Evolutionary conservation across 257 asterid species (phyloP), one percentile per base, ranked within the genome.

Genomic region (Agastache rugosa): DNA sequence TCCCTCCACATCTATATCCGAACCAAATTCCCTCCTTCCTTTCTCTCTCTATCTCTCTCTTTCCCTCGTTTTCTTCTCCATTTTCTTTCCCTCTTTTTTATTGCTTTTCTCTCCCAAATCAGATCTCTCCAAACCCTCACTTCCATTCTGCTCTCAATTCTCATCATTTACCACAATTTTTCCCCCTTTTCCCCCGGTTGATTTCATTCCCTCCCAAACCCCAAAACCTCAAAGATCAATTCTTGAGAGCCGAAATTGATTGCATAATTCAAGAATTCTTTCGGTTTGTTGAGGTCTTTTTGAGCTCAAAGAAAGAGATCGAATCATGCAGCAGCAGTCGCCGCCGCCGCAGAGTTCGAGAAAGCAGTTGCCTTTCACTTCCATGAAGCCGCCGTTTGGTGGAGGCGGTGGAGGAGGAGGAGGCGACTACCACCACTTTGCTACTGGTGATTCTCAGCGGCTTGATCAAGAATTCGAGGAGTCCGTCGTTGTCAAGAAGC

Each of bases 1-100:
- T 93, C 98, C 98, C 97, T 93, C 98, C 98, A 91, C 89, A 84
- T 83, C 96, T 72, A 79, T 79, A 83, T 90, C 98, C 90, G 87
- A 93, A 91, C 97, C 86, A 88, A 84, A 84, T 89, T 89, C 96
- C 96, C 88, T 83, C 92, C 87, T 67, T 51, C 76, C 62, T 41
- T 17, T 23, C 63, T 48, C 60, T 47, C 82, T 47, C 68, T n/a
- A n/a, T 3, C 74, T 56, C 58, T 51, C 37, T 65, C 71, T 74
- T 80, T 81, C 87, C 87, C 89, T 86, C 89, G 85, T 83, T 86
- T 88, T 81, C 89, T 84, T 82, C 89, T 82, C 87, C 61, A 63
- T 73, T 75, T 63, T 48, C 76, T 69, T 77, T 79, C 81, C 76
- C 79, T 77, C 79, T 53, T 72, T 72, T 77, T 78, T 73, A 63